Evolutionary conservation across 169 alveolate species (phyloP).

Genomic region (Besnoitia besnoiti): DNA sequence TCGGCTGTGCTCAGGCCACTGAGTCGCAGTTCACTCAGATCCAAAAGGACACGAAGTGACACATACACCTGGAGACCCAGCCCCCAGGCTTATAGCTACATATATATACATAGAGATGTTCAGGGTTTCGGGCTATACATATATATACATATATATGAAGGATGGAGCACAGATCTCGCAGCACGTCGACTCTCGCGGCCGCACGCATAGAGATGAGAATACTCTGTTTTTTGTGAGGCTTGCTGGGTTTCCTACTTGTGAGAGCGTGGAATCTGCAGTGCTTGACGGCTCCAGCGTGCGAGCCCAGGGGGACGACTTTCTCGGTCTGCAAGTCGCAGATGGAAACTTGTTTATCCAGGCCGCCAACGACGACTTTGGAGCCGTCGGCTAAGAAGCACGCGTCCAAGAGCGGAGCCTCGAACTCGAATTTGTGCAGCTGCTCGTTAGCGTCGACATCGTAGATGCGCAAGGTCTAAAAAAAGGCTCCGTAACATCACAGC

Average conservation of each 20-base stretch:
- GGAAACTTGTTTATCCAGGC: constrained; percentile 40
- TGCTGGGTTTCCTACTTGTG: constrained; percentile 66
- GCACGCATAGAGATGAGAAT: too few relatives aligned
- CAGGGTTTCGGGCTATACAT: too few relatives aligned
- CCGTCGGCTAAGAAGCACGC: constrained; percentile 59
- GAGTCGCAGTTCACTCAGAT: too few relatives aligned
- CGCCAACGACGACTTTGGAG: constrained; percentile 61
- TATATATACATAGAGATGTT: too few relatives aligned
- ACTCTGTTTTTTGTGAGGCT: too few relatives aligned
- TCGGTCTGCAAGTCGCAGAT: constrained; percentile 55
- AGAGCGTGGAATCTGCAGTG: constrained; percentile 59
- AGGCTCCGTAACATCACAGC: background rate
- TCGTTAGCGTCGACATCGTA: constrained; percentile 65
- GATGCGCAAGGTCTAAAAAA: constrained; percentile 53
- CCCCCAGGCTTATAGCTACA: too few relatives aligned
- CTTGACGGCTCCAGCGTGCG: constrained; percentile 59
- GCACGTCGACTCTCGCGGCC: too few relatives aligned
- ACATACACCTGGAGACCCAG: too few relatives aligned
- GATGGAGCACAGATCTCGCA: too few relatives aligned
- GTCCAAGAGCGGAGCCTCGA: constrained; percentile 54
- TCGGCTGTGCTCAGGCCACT: too few relatives aligned
- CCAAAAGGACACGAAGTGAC: too few relatives aligned
- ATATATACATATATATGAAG: too few relatives aligned
- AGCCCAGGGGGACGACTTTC: constrained; percentile 47
- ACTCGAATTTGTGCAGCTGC: constrained; percentile 57